phyloP scores from a whole-genome alignment of 2,329 filamentous ascomycete genomes.

The Fonsecaea pugnacius region DNA sequence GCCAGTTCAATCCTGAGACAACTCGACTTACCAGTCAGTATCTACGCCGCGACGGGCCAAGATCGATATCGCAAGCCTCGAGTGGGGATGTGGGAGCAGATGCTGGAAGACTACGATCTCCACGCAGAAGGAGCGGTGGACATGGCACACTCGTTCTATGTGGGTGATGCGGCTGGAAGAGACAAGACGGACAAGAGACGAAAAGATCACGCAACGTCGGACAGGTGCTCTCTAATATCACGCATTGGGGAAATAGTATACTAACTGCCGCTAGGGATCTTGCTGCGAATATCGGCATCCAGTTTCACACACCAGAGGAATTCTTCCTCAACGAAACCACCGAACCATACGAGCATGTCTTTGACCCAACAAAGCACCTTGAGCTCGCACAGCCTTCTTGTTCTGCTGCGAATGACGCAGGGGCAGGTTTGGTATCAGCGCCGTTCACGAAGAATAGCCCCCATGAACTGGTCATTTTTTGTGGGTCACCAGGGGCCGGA shows the following conservation, averaged over 20 bases:
- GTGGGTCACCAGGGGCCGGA: constrained; percentile 84
- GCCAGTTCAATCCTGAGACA: constrained; percentile 69
- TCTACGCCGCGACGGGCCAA: constrained; percentile 85
- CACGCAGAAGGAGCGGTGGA: constrained; percentile 65
- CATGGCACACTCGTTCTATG: constrained; percentile 73
- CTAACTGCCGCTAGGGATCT: constrained; percentile 65
- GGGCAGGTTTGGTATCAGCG: background rate
- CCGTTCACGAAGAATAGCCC: constrained; percentile 64
- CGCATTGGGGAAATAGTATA: background rate
- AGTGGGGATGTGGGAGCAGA: constrained; percentile 81
- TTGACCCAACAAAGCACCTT: constrained; percentile 69
- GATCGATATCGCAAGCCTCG: constrained; percentile 87
- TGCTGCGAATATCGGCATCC: constrained; percentile 79
- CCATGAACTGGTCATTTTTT: constrained; percentile 80
- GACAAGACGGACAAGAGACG: constrained; percentile 49
- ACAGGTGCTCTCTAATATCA: constrained; percentile 51
- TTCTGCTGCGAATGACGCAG: background rate
- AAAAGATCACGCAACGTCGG: constrained; percentile 64
- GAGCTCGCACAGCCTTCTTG: constrained; percentile 1
- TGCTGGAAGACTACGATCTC: constrained; percentile 66
- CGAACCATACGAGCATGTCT: constrained; percentile 68
- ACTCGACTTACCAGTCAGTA: constrained; percentile 73
- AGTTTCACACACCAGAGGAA: constrained; percentile 86
- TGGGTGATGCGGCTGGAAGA: constrained; percentile 78
- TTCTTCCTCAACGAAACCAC: constrained; percentile 76